phyloP scores from a whole-genome alignment of 2,329 filamentous ascomycete species.

The Xylaria sp. region DNA sequence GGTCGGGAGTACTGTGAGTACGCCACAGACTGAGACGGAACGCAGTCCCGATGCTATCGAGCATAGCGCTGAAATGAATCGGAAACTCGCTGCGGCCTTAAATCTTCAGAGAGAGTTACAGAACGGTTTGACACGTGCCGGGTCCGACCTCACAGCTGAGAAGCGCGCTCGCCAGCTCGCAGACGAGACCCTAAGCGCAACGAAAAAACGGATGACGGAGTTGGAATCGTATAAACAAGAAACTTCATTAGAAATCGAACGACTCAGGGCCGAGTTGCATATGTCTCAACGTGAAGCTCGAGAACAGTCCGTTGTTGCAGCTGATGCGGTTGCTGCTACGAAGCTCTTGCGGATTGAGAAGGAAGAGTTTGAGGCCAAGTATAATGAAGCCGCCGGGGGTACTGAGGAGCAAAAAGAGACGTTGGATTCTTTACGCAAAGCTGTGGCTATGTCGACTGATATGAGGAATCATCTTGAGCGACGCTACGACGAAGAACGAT shows the following conservation, averaged over 20 bases:
- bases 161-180: constrained; percentile 83
- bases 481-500: constrained; percentile 84
- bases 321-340: constrained; percentile 79
- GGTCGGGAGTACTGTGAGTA: constrained; percentile 69
- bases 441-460: constrained; percentile 81
- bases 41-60: constrained; percentile 67
- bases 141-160: constrained; percentile 81
- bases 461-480: constrained; percentile 81
- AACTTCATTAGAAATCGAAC: constrained; percentile 85
- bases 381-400: constrained; percentile 73
- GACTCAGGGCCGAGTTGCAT: constrained; percentile 86
- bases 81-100: constrained; percentile 84
- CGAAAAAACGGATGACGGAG: constrained; percentile 84
- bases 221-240: constrained; percentile 86
- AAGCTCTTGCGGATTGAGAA: constrained; percentile 89
- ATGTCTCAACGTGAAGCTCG: constrained; percentile 79
- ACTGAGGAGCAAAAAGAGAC: constrained; percentile 76
- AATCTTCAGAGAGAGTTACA: constrained; percentile 84
- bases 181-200: constrained; percentile 85
- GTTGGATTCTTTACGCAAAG: constrained; percentile 79
- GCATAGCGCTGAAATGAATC: constrained; percentile 78
- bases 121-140: constrained; percentile 75
- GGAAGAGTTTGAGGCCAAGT: constrained; percentile 75
- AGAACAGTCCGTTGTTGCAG: constrained; percentile 80
- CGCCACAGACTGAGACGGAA: constrained; percentile 68